Conservation (phyloP, 306 rosid genomes). For the Amphicarpaea edgeworthii region DNA sequence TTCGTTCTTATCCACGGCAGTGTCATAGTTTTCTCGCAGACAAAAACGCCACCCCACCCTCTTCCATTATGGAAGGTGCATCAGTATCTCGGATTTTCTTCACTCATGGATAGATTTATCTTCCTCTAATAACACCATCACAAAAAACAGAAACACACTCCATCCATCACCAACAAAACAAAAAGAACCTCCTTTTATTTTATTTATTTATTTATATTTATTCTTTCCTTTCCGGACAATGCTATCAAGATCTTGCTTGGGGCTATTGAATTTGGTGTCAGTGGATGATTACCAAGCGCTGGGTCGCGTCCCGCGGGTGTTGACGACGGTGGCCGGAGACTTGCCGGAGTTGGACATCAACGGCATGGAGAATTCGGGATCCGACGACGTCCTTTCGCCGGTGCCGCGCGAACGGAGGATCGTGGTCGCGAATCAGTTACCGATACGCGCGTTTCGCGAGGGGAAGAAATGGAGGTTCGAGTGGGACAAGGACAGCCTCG, state of each 20-base stretch:
- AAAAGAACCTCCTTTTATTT: too few relatives aligned
- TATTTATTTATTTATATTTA: too few relatives aligned
- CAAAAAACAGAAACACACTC: background rate
- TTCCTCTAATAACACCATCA: slow-evolving; percentile 45
- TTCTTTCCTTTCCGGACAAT: slow-evolving; percentile 38
- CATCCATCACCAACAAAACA: too few relatives aligned
- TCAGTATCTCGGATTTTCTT: slow-evolving; percentile 46
- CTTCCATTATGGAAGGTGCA: slow-evolving; percentile 47
- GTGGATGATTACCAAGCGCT: slow-evolving; percentile 57
- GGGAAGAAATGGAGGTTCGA: slow-evolving; percentile 59
- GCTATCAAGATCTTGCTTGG: slow-evolving; percentile 69
- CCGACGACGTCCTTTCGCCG: slow-evolving; percentile 41
- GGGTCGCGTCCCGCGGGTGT: slow-evolving; percentile 40
- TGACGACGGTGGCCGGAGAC: slow-evolving; percentile 39
- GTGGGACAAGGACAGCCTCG: slow-evolving; percentile 61
- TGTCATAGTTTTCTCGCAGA: slow-evolving; percentile 15
- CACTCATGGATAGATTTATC: slow-evolving; percentile 46
- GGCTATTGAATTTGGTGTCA: slow-evolving; percentile 59
- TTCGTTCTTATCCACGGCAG: slow-evolving; percentile 66
- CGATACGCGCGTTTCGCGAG: slow-evolving; percentile 52
- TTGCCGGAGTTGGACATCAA: slow-evolving; percentile 31
- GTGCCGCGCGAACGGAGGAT: slow-evolving; percentile 52
- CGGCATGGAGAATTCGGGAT: slow-evolving; percentile 11
- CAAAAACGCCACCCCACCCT: slow-evolving; percentile 37
- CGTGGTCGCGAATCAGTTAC: slow-evolving; percentile 73